Evolutionary conservation across 2,329 filamentous ascomycete species (phyloP), one percentile per base, ranked within the genome.

Genomic region (Mollisia scopiformis): DNA sequence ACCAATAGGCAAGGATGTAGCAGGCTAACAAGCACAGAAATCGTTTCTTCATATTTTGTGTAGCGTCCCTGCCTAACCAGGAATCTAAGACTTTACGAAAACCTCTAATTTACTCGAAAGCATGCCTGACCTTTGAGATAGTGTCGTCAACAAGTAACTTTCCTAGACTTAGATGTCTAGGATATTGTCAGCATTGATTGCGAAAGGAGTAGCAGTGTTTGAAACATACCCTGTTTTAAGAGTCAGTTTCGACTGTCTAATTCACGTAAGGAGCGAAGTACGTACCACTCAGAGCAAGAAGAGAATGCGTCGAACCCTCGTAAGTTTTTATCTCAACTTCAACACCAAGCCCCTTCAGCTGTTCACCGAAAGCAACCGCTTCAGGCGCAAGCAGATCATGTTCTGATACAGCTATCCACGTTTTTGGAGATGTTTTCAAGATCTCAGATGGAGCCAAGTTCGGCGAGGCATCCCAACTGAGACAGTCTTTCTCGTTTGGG

Each of bases 261-360:
- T 25, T 25, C 6, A 27, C 25, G 11, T 11, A 25, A 28, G 11
- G 6, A 28, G 23, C n/a, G n/a, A n/a, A 55, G 5, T 8, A 57
- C 56, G 23, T 54, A 58, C 75, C 80, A 65, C 84, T 82, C 81
- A 85, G 82, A 3, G 80, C 81, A 50, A 84, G 74, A 66, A 85
- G 84, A 0, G 82, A 80, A 72, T 85, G 83, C 5, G 82, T 82
- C 75, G 81, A 80, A 0, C 81, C 80, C 65, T 78, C 73, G 77
- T 83, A 80, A 13, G 81, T 71, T 57, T 80, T 75, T 16, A 82
- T 66, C 27, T 81, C 75, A 1, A 78, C 78, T 11, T 67, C 51
- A 1, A 84, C 79, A 0, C 82, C 82, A 1, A 78, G 77, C 6
- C 73, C 71, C 10, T 65, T 63, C 53, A 86, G 67, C 68, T 79